phyloP scores from a whole-genome alignment of 495 filamentous ascomycete species.

The Neurospora sp. region DNA sequence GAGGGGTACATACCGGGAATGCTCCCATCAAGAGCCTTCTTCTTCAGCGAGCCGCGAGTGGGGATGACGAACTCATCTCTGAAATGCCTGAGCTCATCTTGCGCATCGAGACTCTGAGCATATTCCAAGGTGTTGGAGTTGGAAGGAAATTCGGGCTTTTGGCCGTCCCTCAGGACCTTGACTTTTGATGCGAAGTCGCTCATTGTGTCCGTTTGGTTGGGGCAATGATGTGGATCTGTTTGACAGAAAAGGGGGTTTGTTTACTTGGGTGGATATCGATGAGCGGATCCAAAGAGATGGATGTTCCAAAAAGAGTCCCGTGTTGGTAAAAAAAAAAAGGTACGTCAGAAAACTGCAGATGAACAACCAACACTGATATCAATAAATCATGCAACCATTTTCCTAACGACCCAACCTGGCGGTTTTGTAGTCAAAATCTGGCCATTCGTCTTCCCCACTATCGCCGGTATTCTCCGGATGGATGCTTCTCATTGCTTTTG shows the following conservation, averaged over 20 bases:
- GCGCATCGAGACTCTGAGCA: constrained; percentile 43
- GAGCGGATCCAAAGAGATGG: neutral
- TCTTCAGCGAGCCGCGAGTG: constrained; percentile 53
- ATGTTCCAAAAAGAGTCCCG: neutral
- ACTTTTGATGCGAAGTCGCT: neutral
- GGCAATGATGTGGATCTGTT: neutral
- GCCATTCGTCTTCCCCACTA: neutral
- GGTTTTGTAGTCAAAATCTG: neutral
- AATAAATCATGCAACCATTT: neutral
- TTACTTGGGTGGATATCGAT: neutral
- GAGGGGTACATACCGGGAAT: constrained; percentile 7
- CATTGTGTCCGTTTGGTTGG: neutral
- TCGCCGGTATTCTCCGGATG: neutral
- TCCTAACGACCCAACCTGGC: neutral
- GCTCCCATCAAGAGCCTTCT: constrained; percentile 45
- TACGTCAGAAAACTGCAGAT: neutral
- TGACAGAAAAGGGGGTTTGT: neutral
- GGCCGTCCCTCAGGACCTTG: constrained; percentile 7
- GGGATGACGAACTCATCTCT: constrained; percentile 74
- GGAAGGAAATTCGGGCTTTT: constrained; percentile 8
- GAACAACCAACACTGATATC: neutral
- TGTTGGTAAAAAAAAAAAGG: neutral
- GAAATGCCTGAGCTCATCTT: constrained; percentile 56
- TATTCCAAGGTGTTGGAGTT: constrained; percentile 9
- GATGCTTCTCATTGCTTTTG: neutral